Evolutionary conservation across 805 yeast species (phyloP).

Genomic region (Monosporozyma yasuniensis): DNA sequence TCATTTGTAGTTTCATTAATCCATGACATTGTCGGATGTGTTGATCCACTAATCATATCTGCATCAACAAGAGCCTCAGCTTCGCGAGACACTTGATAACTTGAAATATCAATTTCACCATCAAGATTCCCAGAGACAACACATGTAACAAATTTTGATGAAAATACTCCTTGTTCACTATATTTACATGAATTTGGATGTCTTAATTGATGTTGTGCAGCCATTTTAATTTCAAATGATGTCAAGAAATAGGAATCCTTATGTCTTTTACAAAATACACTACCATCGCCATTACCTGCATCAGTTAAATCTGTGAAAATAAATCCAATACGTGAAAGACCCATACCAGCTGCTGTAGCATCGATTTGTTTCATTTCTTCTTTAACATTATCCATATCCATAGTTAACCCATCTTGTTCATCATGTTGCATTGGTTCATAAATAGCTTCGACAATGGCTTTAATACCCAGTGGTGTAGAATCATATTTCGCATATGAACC

Average conservation of each 20-base stretch:
- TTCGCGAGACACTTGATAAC: conserved; percentile 80
- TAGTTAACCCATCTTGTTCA: conserved; percentile 75
- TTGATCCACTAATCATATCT: conserved; percentile 75
- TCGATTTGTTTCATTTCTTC: conserved; percentile 42
- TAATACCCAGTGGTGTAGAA: conserved; percentile 75
- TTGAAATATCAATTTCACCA: conserved; percentile 83
- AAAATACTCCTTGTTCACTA: conserved; percentile 54
- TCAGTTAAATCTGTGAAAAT: conserved; percentile 87
- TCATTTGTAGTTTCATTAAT: conserved; percentile 63
- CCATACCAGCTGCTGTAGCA: conserved; percentile 46
- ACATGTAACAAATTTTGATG: conserved; percentile 90
- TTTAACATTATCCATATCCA: conserved; percentile 38
- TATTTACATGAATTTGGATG: conserved; percentile 57
- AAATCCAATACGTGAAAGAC: conserved; percentile 66
- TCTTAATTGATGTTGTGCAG: conserved; percentile 65
- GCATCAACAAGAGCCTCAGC: conserved; percentile 87
- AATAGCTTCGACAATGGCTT: conserved; percentile 88
- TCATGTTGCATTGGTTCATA: conserved; percentile 88
- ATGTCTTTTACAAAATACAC: conserved; percentile 88
- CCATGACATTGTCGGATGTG: conserved; percentile 81
- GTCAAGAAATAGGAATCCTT: conserved; percentile 83
- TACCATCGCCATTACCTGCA: conserved; percentile 77
- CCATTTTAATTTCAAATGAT: conserved; percentile 77
- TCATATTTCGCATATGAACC: conserved; percentile 76
- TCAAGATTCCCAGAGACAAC: conserved; percentile 80